A percentile compares a stretch with the other conserved stretches of the same genome.
Evolutionary conservation across 2,329 filamentous ascomycete species (phyloP).

Genomic region (Peltaster fructicola): DNA sequence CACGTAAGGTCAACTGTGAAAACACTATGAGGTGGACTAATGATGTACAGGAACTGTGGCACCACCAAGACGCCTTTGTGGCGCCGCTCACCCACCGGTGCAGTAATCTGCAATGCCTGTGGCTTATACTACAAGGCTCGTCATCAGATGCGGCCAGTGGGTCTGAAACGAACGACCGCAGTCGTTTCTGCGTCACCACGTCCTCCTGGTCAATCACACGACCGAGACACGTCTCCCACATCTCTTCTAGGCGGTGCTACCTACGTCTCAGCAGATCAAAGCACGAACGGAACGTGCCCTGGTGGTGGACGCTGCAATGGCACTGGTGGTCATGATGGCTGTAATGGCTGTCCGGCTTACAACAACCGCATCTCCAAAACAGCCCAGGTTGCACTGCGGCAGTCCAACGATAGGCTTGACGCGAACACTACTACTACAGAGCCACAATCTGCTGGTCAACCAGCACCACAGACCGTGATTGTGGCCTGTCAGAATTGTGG

Average conservation of each 20-base stretch:
- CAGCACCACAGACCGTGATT: constrained; percentile 37
- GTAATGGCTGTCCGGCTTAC: constrained; percentile 88
- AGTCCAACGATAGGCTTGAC: constrained; percentile 8
- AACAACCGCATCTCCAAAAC: constrained; percentile 92
- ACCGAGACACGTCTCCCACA: constrained; percentile 23
- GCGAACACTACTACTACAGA: constrained; percentile 7
- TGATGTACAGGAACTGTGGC: constrained; percentile 60
- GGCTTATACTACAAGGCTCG: constrained; percentile 87
- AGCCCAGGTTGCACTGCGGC: constrained; percentile 47
- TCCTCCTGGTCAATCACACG: constrained; percentile 19
- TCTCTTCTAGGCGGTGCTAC: constrained; percentile 33
- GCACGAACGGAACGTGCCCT: constrained; percentile 71
- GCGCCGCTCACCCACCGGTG: constrained; percentile 80
- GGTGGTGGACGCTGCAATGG: constrained; percentile 92
- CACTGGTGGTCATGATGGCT: constrained; percentile 85
- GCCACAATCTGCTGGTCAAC: constrained; percentile 10
- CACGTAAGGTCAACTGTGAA: constrained; percentile 37
- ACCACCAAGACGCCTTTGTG: constrained; percentile 89
- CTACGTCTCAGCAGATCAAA: constrained; percentile 62
- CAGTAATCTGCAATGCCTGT: constrained; percentile 95
- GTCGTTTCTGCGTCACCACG: no score
- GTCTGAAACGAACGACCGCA: constrained; percentile 58
- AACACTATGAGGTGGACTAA: constrained; percentile 5
- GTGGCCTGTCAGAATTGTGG: constrained; percentile 94
- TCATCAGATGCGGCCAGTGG: constrained; percentile 79